phyloP scores from a whole-genome alignment of 768 basidiomycete genomes.

The Lactarius evosmus region DNA sequence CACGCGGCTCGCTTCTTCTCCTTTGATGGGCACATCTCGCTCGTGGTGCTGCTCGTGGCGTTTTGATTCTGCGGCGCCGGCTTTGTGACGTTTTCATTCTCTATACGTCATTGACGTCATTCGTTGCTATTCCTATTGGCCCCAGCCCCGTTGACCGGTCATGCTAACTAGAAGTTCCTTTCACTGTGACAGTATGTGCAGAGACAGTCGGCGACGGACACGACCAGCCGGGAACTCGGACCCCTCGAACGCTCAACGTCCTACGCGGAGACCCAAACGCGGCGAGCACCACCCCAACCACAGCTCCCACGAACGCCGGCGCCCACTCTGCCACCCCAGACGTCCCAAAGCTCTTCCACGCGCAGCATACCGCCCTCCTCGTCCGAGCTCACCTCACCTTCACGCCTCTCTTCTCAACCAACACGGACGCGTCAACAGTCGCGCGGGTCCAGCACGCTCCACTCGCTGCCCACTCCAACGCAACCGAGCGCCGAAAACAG shows the following conservation, averaged over 20 bases:
- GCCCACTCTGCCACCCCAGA: conserved; percentile 3
- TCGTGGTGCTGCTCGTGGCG: not conserved
- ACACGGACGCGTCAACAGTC: conserved; percentile 6
- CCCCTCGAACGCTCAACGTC: not conserved
- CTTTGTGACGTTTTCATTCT: not conserved
- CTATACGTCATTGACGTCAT: conserved; percentile 8
- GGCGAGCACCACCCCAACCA: not conserved
- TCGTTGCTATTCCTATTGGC: not conserved
- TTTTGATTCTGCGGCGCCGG: not conserved
- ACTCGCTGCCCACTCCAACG: not conserved
- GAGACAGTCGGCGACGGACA: not conserved
- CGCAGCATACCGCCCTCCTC: conserved; percentile 22
- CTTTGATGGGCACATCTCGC: too few species aligned
- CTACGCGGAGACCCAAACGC: not conserved
- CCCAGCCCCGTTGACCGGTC: not conserved
- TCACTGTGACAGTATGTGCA: conserved; percentile 5
- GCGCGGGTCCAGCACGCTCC: conserved; percentile 12
- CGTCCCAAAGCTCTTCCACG: conserved; percentile 15
- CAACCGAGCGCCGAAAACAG: conserved; percentile 8
- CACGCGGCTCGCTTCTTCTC: not conserved
- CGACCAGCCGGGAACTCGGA: not conserved
- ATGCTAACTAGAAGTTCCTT: not conserved
- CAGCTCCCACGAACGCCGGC: conserved; percentile 1
- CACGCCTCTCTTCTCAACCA: conserved; percentile 1
- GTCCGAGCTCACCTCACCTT: conserved; percentile 12